Conservation (phyloP, 1,284 basidiomycete genomes). For the Ceratobasidium sp. region DNA sequence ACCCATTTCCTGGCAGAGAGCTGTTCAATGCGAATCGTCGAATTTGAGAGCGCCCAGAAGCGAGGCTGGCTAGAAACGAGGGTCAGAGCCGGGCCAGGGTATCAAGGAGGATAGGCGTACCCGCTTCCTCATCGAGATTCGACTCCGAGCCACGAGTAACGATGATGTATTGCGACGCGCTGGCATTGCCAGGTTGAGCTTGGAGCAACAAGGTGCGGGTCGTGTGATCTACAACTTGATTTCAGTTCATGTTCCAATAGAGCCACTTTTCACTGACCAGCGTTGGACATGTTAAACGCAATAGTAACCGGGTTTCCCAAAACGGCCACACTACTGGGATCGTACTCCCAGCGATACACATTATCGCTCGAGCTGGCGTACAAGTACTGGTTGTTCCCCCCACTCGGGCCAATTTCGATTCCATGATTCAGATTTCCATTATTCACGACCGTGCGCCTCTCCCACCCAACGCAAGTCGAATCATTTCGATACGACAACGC, state of each 20-base stretch:
- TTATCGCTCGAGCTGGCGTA: slow-evolving; percentile 28
- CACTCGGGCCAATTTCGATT: slow-evolving; percentile 48
- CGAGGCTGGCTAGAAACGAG: neutral
- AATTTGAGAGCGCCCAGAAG: slow-evolving; percentile 54
- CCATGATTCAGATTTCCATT: slow-evolving; percentile 53
- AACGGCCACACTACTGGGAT: slow-evolving; percentile 29
- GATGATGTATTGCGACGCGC: slow-evolving; percentile 37
- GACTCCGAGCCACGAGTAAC: slow-evolving; percentile 50
- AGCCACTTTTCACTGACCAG: slow-evolving; percentile 43
- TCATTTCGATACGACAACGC: slow-evolving; percentile 45
- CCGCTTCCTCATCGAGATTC: slow-evolving; percentile 54
- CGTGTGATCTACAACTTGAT: slow-evolving; percentile 44
- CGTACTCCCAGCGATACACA: slow-evolving; percentile 32
- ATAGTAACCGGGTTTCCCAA: slow-evolving; percentile 40
- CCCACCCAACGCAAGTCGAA: slow-evolving; percentile 48
- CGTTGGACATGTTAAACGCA: slow-evolving; percentile 47
- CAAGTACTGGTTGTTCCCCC: slow-evolving; percentile 46
- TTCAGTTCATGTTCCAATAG: neutral
- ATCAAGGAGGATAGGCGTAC: slow-evolving; percentile 35
- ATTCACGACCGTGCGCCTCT: slow-evolving; percentile 51
- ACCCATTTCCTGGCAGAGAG: slow-evolving; percentile 24
- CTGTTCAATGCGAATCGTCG: slow-evolving; percentile 44
- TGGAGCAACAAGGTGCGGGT: slow-evolving; percentile 54
- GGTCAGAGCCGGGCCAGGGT: neutral
- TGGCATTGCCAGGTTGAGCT: slow-evolving; percentile 41